These are phyloP conservation scores for Micractinium sp. DNA, from an alignment of 139 green algal species.

Conservation along the genomic window DNA sequence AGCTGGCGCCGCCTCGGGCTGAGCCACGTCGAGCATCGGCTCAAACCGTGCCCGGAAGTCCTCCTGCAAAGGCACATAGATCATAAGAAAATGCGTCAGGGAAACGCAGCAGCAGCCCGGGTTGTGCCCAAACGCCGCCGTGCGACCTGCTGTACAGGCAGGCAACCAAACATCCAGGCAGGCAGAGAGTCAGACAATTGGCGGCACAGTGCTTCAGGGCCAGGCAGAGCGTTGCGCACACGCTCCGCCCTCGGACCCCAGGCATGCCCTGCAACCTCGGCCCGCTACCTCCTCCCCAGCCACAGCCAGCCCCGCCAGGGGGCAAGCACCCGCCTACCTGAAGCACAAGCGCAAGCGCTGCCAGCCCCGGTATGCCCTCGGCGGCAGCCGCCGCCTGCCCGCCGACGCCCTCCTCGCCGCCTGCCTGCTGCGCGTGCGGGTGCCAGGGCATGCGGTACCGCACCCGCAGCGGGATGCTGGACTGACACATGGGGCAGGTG, in stretches of 20 bases:
- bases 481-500: slow-evolving; percentile 85
- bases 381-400: background rate
- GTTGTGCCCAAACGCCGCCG: background rate
- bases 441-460: slow-evolving; percentile 52
- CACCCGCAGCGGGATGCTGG: slow-evolving; percentile 69
- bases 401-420: background rate
- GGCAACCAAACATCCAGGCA: too few relatives aligned
- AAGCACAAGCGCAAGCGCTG: background rate
- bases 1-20: background rate
- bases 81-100: background rate
- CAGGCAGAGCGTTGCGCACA: background rate
- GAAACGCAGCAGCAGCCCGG: background rate
- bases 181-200: background rate
- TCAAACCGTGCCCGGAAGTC: slow-evolving; percentile 33
- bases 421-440: background rate
- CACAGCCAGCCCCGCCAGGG: background rate
- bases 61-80: background rate
- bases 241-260: background rate
- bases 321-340: background rate
- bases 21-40: slow-evolving; percentile 10
- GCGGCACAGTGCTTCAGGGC: too few relatives aligned
- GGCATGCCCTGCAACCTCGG: background rate
- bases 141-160: too few relatives aligned
- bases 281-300: background rate
- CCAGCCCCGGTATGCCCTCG: slow-evolving; percentile 24